Conservation (phyloP, 2,329 filamentous ascomycete species). For the Penicillium sp. region DNA sequence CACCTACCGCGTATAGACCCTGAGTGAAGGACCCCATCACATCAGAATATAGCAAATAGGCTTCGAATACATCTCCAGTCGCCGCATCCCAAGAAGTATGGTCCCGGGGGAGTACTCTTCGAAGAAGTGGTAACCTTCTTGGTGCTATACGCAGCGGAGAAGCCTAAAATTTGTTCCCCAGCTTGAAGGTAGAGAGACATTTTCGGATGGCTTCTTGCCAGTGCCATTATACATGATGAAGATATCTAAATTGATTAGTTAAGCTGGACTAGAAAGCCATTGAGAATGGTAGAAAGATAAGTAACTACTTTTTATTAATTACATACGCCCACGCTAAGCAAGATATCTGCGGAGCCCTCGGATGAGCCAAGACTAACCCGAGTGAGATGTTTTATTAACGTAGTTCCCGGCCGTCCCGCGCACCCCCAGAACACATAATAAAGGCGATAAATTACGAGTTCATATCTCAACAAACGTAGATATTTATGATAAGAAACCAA, state of each 20-base stretch:
- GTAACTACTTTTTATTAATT: background rate
- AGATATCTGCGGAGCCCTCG: background rate
- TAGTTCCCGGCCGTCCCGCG: too few relatives aligned
- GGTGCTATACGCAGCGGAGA: background rate
- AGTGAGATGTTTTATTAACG: background rate
- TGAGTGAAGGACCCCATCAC: conserved; percentile 12
- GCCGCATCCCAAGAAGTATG: conserved; percentile 9
- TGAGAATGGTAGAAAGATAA: background rate
- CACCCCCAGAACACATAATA: too few relatives aligned
- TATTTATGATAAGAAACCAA: too few relatives aligned
- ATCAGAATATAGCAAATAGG: conserved; percentile 16
- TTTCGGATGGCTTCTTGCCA: background rate
- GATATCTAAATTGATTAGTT: background rate
- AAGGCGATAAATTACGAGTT: too few relatives aligned
- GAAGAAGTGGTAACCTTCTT: background rate
- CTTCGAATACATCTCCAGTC: conserved; percentile 14
- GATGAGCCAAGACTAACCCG: background rate
- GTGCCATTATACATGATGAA: background rate
- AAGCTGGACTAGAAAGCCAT: background rate
- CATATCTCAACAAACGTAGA: too few relatives aligned
- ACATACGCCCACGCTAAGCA: background rate
- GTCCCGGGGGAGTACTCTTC: conserved; percentile 4
- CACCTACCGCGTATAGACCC: background rate
- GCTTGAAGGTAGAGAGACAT: background rate
- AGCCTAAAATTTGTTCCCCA: background rate